phyloP scores from a whole-genome alignment of 306 rosid species.

The Cicer arietinum region DNA sequence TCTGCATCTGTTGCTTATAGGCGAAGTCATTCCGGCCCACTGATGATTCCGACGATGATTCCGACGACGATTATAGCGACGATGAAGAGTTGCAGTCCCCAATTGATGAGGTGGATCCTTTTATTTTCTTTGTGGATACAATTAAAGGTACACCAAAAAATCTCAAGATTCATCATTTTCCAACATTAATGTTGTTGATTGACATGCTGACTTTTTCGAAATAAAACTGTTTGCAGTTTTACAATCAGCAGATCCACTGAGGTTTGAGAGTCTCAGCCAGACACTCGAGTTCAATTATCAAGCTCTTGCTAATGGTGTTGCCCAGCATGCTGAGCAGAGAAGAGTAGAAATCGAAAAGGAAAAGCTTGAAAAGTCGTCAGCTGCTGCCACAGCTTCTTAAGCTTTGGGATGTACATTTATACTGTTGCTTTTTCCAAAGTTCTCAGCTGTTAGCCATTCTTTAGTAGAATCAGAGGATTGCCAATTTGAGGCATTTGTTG shows the following conservation, averaged over 20 bases:
- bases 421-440: conserved; percentile 37
- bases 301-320: conserved; percentile 88
- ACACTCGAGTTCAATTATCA: conserved; percentile 86
- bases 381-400: conserved; percentile 67
- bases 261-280: conserved; percentile 85
- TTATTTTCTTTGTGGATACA: conserved; percentile 84
- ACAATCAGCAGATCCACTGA: conserved; percentile 72
- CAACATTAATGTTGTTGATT: background rate
- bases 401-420: conserved; percentile 49
- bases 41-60: conserved; percentile 71
- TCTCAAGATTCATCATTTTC: conserved; percentile 6
- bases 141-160: conserved; percentile 63
- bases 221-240: conserved; percentile 50
- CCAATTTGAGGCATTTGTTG: conserved; percentile 54
- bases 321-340: conserved; percentile 92
- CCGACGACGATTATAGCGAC: conserved; percentile 89
- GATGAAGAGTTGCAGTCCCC: conserved; percentile 99
- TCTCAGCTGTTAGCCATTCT: conserved; percentile 53
- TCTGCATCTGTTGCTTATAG: conserved; percentile 48
- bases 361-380: conserved; percentile 72
- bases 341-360: conserved; percentile 87
- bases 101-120: conserved; percentile 96
- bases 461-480: conserved; percentile 53
- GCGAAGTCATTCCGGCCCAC: conserved; percentile 79
- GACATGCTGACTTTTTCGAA: conserved; percentile 5